Base-by-base conservation (phyloP, 345 rosid genomes). In the Erucastrum elatum region DNA sequence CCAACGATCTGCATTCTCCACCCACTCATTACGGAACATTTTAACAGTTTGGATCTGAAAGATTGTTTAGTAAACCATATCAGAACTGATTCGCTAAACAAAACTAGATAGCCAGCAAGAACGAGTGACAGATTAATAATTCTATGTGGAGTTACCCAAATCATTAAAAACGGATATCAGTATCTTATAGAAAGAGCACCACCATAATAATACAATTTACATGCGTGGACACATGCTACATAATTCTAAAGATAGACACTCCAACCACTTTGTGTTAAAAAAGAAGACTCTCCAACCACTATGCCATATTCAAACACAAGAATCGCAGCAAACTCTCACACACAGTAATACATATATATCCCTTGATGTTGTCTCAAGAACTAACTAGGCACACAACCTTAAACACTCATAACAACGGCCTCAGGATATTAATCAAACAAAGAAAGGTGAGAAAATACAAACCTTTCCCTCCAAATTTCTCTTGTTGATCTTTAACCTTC, bases 1-100 rank as follows among this genome's bases (percentile, higher is more conserved):
- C 82, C 85, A 77, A 21, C 85, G 75, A 80, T 86, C 88, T 26
- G 89, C 88, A 73, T 86, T 88, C 77, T 85, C 89, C 39, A 86
- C 87, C 90, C 13, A 41, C 49, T 9, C 49, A 41, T 41, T 41
- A 41, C 49, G 13, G 12, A 41, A 41, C 49, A 11, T 67, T 25
- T 87, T 87, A 6, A 76, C 88, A 34, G 75, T 82, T 81, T 87
- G 90, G 75, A 87, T 86, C 90, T 89, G 84, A 27, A 51, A 8
- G 13, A 5, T 13, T 6, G 64, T 27, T 26, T 60, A 5, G 31
- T 4, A 60, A 60, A 60, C 34, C 64, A 3, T 1, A 11, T 26
- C 33, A 58, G 41, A 35, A 41, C 49, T 41, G 13, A 9, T 10
- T 41, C 49, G n/a, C n/a, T 41, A 41, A 9, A 41, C 41, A 39